A percentile compares a stretch with the other conserved stretches of the same genome.
Evolutionary conservation across 768 basidiomycete genomes (phyloP).

Genomic region (Dictyophora rubrovolvata): DNA sequence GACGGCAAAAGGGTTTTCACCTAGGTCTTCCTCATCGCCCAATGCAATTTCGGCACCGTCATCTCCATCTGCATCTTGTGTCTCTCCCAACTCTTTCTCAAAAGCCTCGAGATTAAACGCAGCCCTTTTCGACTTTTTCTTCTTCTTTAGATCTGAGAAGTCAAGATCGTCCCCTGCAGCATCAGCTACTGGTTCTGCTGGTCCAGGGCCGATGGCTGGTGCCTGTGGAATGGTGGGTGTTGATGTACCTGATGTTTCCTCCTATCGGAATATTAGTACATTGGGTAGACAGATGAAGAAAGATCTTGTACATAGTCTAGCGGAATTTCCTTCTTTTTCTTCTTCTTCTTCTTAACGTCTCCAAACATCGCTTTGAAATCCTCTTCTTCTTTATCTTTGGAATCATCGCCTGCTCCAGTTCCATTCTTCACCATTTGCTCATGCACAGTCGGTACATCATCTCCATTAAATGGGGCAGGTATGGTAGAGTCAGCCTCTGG

Average conservation of each 20-base stretch:
- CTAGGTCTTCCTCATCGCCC: conserved; percentile 65
- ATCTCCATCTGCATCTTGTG: conserved; percentile 49
- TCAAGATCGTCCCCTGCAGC: conserved; percentile 68
- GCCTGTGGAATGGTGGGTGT: conserved; percentile 34
- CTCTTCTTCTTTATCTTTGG: conserved; percentile 50
- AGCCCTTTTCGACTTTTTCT: conserved; percentile 80
- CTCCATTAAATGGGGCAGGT: conserved; percentile 66
- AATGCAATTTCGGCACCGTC: conserved; percentile 56
- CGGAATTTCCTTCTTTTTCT: conserved; percentile 87
- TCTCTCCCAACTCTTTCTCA: conserved; percentile 79
- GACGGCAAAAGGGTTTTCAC: conserved; percentile 74
- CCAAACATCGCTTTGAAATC: conserved; percentile 80
- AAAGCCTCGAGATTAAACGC: conserved; percentile 87
- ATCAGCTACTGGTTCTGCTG: conserved; percentile 17
- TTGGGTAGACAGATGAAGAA: conserved; percentile 3
- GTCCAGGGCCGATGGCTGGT: conserved; percentile 15
- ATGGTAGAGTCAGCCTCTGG: conserved; percentile 75
- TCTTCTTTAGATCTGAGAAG: conserved; percentile 89
- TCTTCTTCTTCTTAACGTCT: conserved; percentile 77
- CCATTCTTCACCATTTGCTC: conserved; percentile 57
- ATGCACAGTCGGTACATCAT: conserved; percentile 68
- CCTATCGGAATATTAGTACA: conserved; percentile 30
- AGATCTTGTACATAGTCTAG: conserved; percentile 25
- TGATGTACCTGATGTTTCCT: conserved; percentile 55
- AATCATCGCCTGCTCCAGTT: conserved; percentile 23